Evolutionary conservation across 129 eudicot species (phyloP).

Genomic region (Flaveria sonorensis): DNA sequence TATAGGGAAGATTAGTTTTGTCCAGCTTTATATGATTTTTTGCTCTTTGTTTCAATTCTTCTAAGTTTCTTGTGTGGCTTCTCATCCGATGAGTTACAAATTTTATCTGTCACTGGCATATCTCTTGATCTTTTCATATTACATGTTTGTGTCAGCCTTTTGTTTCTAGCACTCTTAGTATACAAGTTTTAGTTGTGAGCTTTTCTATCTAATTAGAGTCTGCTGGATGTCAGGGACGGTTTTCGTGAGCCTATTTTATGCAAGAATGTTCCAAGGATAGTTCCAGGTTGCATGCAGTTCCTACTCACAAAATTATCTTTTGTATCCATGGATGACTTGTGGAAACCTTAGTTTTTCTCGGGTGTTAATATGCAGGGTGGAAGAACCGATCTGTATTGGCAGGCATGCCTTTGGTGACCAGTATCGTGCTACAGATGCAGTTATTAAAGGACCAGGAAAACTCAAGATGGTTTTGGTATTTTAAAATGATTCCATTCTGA

Average conservation of each 20-base stretch:
- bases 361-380: conserved; percentile 67
- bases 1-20: neutral
- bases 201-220: conserved; percentile 21
- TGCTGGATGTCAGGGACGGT: conserved; percentile 67
- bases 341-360: neutral
- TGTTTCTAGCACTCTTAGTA: neutral
- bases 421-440: conserved; percentile 91
- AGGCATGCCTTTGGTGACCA: conserved; percentile 99
- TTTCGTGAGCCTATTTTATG: conserved; percentile 93
- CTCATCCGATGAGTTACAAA: neutral
- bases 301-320: conserved; percentile 16
- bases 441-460: conserved; percentile 84
- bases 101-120: neutral
- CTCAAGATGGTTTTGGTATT: conserved; percentile 93
- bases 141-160: neutral
- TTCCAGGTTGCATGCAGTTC: conserved; percentile 56
- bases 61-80: neutral
- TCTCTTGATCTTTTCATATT: conserved; percentile 13
- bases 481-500: neutral
- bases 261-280: conserved; percentile 79
- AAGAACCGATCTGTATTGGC: conserved; percentile 90
- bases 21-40: neutral
- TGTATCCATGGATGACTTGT: conserved; percentile 19
- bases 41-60: neutral
- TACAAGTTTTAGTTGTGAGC: neutral